Conservation (phyloP, 73 alveolate species). For the Paramecium biaurelia region DNA sequence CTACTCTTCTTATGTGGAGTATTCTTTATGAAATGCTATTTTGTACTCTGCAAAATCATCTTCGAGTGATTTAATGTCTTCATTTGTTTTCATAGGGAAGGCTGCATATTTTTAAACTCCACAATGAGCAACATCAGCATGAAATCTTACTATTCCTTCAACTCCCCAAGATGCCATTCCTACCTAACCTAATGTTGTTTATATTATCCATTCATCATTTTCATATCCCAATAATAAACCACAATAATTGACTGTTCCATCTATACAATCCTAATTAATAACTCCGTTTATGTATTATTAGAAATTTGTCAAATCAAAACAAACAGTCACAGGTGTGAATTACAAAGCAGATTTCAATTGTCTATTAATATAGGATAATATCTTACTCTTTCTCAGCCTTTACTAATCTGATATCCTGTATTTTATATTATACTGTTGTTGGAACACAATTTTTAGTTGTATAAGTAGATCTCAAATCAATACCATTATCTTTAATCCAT, state of each 20-base stretch:
- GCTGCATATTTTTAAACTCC: background rate
- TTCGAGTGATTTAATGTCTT: background rate
- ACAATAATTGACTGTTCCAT: slow-evolving; percentile 65
- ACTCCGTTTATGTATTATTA: background rate
- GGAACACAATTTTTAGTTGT: background rate
- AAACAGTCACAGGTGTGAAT: slow-evolving; percentile 7
- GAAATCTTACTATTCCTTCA: slow-evolving; percentile 58
- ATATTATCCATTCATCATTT: slow-evolving; percentile 48
- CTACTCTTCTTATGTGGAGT: background rate
- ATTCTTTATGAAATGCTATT: background rate
- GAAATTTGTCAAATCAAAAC: slow-evolving; percentile 31
- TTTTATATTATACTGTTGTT: background rate
- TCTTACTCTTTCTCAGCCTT: background rate
- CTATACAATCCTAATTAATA: background rate
- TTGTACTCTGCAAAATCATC: background rate
- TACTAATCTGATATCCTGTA: background rate
- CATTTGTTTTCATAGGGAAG: background rate
- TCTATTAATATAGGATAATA: background rate
- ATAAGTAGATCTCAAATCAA: background rate
- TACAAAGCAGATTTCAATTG: slow-evolving; percentile 15
- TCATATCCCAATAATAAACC: slow-evolving; percentile 81
- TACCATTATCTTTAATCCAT: slow-evolving; percentile 2
- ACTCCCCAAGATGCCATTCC: slow-evolving; percentile 56
- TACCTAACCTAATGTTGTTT: slow-evolving; percentile 64
- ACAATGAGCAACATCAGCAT: slow-evolving; percentile 18